Conservation (phyloP, 2,329 filamentous ascomycete genomes). For the Hypoxylon sp. region DNA sequence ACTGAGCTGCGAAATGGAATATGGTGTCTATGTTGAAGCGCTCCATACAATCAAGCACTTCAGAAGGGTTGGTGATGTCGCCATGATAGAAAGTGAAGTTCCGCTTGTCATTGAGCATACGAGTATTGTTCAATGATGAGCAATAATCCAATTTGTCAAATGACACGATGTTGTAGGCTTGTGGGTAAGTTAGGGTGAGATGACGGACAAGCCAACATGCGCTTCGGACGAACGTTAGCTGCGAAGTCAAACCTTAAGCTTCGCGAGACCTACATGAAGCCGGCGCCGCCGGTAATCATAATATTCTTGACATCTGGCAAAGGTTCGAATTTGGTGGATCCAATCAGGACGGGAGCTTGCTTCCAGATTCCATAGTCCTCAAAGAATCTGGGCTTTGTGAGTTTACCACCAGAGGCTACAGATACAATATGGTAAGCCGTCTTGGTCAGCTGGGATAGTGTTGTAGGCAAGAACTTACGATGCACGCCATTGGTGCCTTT, state of each 20-base stretch:
- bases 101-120: conserved; percentile 73
- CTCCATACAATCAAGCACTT: conserved; percentile 80
- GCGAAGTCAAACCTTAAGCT: conserved; percentile 17
- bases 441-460: conserved; percentile 10
- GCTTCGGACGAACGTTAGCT: conserved; percentile 61
- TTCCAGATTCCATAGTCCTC: conserved; percentile 78
- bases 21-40: conserved; percentile 82
- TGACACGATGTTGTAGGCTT: conserved; percentile 83
- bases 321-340: conserved; percentile 79
- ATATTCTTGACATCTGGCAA: conserved; percentile 81
- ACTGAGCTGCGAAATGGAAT: conserved; percentile 89
- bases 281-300: conserved; percentile 86
- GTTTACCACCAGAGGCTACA: conserved; percentile 42
- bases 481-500: conserved; percentile 51
- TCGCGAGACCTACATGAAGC: conserved; percentile 79
- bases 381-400: conserved; percentile 61
- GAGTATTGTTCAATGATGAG: conserved; percentile 84
- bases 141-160: conserved; percentile 91
- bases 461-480: conserved; percentile 42
- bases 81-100: conserved; percentile 88
- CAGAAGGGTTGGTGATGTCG: conserved; percentile 79
- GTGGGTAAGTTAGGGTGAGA: conserved; percentile 79
- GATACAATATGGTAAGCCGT: conserved; percentile 30
- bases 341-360: conserved; percentile 77
- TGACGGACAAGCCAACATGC: conserved; percentile 88